A percentile compares a stretch with the other conserved stretches of the same genome.
These are phyloP conservation scores for Effrenium voratum DNA, from an alignment of 73 alveolate genomes.

Conservation along the genomic window DNA sequence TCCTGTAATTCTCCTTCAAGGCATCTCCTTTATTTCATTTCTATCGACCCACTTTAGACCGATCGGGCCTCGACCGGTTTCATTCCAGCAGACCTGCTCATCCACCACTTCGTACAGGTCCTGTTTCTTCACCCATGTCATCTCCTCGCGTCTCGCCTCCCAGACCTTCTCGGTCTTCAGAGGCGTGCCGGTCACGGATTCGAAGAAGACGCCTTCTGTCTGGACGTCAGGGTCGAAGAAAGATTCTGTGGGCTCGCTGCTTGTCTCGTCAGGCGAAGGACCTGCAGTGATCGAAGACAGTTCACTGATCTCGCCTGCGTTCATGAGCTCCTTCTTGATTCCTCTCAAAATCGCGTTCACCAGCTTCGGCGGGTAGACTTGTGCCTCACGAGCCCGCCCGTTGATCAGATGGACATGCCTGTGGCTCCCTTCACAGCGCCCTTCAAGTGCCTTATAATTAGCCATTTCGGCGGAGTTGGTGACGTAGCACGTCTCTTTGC, in stretches of 20 bases:
- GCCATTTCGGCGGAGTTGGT: neutral
- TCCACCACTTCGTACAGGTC: neutral
- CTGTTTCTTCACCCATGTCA: neutral
- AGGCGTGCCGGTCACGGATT: neutral
- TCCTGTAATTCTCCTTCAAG: neutral
- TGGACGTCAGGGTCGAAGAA: constrained; percentile 2
- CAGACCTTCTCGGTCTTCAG: neutral
- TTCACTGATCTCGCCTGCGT: neutral
- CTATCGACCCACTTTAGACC: neutral
- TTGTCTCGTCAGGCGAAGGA: neutral
- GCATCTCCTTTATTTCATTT: neutral
- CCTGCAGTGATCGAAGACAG: neutral
- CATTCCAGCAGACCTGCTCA: constrained; percentile 8
- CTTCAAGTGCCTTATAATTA: neutral
- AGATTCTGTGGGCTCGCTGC: neutral
- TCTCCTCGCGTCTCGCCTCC: neutral
- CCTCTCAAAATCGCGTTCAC: neutral
- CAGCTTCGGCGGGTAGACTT: constrained; percentile 2
- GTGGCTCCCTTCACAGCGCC: neutral
- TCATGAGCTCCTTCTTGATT: neutral
- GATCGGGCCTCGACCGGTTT: neutral
- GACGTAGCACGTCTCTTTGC: neutral
- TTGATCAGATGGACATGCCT: neutral
- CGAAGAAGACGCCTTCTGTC: neutral
- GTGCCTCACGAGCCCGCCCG: neutral